Evolutionary conservation across 2,329 filamentous ascomycete genomes (phyloP).

Genomic region (Colletotrichum sojae): DNA sequence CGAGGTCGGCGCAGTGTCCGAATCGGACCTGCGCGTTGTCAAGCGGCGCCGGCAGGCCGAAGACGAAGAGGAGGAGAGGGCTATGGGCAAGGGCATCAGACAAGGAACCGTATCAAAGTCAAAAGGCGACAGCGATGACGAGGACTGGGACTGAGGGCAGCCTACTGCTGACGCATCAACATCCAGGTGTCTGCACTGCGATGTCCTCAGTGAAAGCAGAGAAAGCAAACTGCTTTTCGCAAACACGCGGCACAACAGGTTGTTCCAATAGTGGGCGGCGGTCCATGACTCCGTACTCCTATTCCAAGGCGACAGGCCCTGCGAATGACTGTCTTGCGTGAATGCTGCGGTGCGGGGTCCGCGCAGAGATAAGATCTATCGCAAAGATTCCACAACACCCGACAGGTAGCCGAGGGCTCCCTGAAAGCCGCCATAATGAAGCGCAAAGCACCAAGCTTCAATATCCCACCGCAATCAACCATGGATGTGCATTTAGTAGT

Average conservation of each 20-base stretch:
- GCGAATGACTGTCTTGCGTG: neutral
- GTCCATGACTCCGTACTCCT: neutral
- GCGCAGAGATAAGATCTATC: neutral
- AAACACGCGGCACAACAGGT: neutral
- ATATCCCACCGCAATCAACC: neutral
- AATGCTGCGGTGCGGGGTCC: neutral
- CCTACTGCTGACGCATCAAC: neutral
- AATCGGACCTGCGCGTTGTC: constrained; percentile 83
- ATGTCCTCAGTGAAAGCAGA: neutral
- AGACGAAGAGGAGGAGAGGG: constrained; percentile 71
- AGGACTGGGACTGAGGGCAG: constrained; percentile 72
- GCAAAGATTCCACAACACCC: neutral
- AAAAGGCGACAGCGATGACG: constrained; percentile 63
- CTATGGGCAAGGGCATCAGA: constrained; percentile 65
- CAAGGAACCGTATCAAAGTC: constrained; percentile 63
- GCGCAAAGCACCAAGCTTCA: too few relatives aligned
- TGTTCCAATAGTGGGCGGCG: neutral
- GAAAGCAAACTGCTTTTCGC: neutral
- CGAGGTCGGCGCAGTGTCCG: constrained; percentile 83
- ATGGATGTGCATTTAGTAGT: too few relatives aligned
- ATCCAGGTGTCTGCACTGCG: neutral
- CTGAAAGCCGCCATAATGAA: neutral
- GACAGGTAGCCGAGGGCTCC: neutral
- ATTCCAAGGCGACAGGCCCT: neutral
- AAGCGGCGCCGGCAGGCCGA: constrained; percentile 73